Evolutionary conservation across 768 basidiomycete species (phyloP), one percentile per base, ranked within the genome.

Genomic region (Boletus huronensis): DNA sequence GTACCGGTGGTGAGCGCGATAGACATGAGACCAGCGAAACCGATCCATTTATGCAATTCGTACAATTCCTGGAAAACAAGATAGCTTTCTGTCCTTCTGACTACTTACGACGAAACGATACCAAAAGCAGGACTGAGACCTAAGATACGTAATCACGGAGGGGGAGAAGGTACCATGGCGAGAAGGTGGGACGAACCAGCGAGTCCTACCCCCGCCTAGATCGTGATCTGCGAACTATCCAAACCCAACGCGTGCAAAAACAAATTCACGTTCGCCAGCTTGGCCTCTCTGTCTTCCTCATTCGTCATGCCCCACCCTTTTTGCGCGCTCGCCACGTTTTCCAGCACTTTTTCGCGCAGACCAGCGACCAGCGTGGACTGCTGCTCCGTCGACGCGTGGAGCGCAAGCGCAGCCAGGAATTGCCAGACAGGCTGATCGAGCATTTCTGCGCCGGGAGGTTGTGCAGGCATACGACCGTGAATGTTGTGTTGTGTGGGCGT

Each of bases 351-450:
- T 68, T 98, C 96, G 54, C 94, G 85, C 42, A 98, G 76, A 28
- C 85, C 78, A 19, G 84, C 82, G 32, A 99, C 95, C 44, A 99
- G 79, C 42, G 83, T 75, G 59, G 91, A 89, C 68, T 98, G 96
- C 70, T 99, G 93, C 60, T 93, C 88, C 40, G 83, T 77, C 45
- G 83, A 82, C 13, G 93, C 90, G 60, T 89, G 87, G 38, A 95
- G 78, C 3, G 94, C 95, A 47, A 98, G 74, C 2, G 92, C 85
- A 7, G 93, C 91, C 34, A 97, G 80, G 78, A 94, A 91, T 67
- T 90, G 88, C 93, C 94, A 97, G n/a, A 93, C 90, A 14, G 89
- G 90, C 69, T 90, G 89, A 72, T 96, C 93, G 51, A 88, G 78
- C 54, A 81, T 77, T 66, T 90, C 88, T 70, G 74, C 36, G 66